Base-by-base conservation (phyloP, 768 basidiomycete genomes). In the Erythrobasidium yunnanense region DNA sequence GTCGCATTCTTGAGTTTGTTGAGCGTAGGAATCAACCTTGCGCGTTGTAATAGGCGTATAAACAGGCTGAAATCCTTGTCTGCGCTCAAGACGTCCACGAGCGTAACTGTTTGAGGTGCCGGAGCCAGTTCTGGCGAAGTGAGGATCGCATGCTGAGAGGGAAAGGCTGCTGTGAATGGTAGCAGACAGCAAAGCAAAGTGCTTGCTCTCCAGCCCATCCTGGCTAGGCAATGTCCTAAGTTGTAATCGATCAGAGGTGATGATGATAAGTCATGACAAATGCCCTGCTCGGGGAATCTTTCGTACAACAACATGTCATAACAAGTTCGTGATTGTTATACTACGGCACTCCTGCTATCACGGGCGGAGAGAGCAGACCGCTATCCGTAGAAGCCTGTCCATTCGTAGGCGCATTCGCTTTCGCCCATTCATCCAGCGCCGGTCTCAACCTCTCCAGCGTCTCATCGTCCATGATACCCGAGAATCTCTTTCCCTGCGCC, bases 21-120 rank as follows among this genome's bases (percentile, higher is more conserved):
- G 69, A 99, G 81, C 4, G 88, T 89, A 1, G 95, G 95, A 58
- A 99, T 84, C 69, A 97, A 85, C 67, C 85, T 84, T 2, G 93
- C 82, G 15, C 83, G 82, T 75, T 93, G 90, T 11, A 97, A 74
- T 18, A 97, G 77, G 18, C 95, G 79, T 29, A 83, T 46, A 45
- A 68, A 54, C 30, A 49, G 34, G 0, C 83, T 78, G 73, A 89
- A 92, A 76, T 93, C 85, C 1, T 83, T 78, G 72, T 92, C 88
- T 0, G 77, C 77, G 38, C 78, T 81, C 69, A 99, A 85, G 52
- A 82, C 81, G 71, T 92, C 89, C 72, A 92, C 81, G 65, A 96
- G 79, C 38, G 87, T 90, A n/a, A n/a, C n/a, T n/a, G n/a, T n/a
- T n/a, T n/a, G n/a, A n/a, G n/a, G n/a, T n/a, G n/a, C n/a, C n/a